phyloP scores from a whole-genome alignment of 2,329 filamentous ascomycete species.

The Chrysosporium keratinophilum region DNA sequence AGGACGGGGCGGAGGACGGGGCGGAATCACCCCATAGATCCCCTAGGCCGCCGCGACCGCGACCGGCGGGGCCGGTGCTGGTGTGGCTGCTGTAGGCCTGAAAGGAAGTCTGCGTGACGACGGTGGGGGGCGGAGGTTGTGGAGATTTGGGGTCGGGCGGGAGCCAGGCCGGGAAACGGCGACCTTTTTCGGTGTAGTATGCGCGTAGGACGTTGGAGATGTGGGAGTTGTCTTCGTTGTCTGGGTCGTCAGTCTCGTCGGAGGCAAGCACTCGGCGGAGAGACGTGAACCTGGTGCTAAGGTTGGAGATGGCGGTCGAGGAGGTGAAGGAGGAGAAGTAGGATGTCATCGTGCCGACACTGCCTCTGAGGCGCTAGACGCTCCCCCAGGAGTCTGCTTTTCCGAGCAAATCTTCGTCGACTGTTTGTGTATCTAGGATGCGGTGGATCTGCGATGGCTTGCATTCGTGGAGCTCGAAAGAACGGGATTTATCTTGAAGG shows the following conservation, averaged over 20 bases:
- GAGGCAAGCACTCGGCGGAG: constrained; percentile 41
- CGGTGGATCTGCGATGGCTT: not conserved
- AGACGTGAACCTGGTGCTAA: constrained; percentile 48
- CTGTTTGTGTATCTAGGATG: not conserved
- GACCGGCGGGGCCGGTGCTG: constrained; percentile 28
- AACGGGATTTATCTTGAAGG: too few species aligned
- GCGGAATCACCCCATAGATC: constrained; percentile 48
- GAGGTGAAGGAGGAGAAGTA: constrained; percentile 61
- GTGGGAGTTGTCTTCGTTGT: constrained; percentile 74
- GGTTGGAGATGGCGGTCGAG: constrained; percentile 39
- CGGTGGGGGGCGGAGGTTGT: constrained; percentile 34
- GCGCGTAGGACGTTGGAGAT: constrained; percentile 84
- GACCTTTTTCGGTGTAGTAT: constrained; percentile 85
- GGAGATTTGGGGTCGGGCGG: constrained; percentile 71
- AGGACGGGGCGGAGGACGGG: constrained; percentile 21
- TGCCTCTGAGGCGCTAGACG: not conserved
- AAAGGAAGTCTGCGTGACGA: constrained; percentile 46
- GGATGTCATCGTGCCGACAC: constrained; percentile 51
- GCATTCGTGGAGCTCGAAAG: not conserved
- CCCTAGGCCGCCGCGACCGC: constrained; percentile 41
- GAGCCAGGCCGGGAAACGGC: constrained; percentile 73
- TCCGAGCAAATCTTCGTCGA: not conserved
- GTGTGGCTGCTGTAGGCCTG: constrained; percentile 24
- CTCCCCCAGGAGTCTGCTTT: not conserved
- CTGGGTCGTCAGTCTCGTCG: constrained; percentile 36